phyloP scores from a whole-genome alignment of 106 monocot species.

The Allium cepa region DNA sequence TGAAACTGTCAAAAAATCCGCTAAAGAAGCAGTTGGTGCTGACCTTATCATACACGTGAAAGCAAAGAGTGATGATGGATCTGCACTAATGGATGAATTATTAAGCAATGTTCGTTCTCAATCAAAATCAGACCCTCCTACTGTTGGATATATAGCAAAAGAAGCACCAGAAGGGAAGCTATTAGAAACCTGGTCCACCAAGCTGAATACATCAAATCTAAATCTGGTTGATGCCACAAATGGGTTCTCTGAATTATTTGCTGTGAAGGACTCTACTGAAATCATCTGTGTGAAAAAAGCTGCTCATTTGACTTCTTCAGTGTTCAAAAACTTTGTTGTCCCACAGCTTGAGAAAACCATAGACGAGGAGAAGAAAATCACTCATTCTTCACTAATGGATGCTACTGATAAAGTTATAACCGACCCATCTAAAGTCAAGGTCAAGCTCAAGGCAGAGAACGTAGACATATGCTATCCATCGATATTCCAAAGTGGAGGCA shows the following conservation, averaged over 20 bases:
- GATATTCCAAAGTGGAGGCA: slow-evolving; percentile 93
- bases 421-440: slow-evolving; percentile 62
- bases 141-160: slow-evolving; percentile 66
- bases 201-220: slow-evolving; percentile 36
- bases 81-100: slow-evolving; percentile 56
- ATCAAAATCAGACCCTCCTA: slow-evolving; percentile 35
- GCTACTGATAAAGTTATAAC: slow-evolving; percentile 74
- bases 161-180: slow-evolving; percentile 90
- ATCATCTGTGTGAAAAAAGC: slow-evolving; percentile 73
- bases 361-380: slow-evolving; percentile 79
- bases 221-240: slow-evolving; percentile 69
- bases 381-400: slow-evolving; percentile 84
- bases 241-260: slow-evolving; percentile 84
- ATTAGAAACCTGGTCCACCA: slow-evolving; percentile 70
- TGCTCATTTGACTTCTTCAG: slow-evolving; percentile 68
- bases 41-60: slow-evolving; percentile 80
- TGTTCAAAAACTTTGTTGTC: slow-evolving; percentile 78
- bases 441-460: slow-evolving; percentile 91
- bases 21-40: slow-evolving; percentile 57
- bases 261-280: slow-evolving; percentile 71
- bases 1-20: slow-evolving; percentile 51
- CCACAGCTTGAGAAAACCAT: slow-evolving; percentile 89
- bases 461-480: slow-evolving; percentile 98
- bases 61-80: slow-evolving; percentile 65
- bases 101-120: slow-evolving; percentile 33